phyloP scores from a whole-genome alignment of 2,329 filamentous ascomycete species.

The Claviceps sp. region DNA sequence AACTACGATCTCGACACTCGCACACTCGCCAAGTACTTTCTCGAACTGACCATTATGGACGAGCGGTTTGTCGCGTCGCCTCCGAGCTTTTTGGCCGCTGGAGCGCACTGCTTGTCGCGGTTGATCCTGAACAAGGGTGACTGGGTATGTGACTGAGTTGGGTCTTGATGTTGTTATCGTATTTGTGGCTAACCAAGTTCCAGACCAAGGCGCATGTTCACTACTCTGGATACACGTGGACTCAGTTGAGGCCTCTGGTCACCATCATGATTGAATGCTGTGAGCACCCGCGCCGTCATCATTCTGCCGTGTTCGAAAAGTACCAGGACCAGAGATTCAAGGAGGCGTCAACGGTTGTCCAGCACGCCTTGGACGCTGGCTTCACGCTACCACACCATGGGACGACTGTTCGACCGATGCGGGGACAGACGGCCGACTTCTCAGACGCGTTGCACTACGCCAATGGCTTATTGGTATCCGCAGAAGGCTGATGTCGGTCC shows the following conservation, averaged over 20 bases:
- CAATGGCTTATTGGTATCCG: slow-evolving; percentile 18
- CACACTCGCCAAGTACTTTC: slow-evolving; percentile 92
- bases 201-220: slow-evolving; percentile 73
- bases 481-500: slow-evolving; percentile 9
- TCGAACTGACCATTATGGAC: slow-evolving; percentile 95
- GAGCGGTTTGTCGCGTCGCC: slow-evolving; percentile 88
- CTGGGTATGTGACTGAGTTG: slow-evolving; percentile 53
- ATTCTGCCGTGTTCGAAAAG: slow-evolving; percentile 80
- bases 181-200: neutral
- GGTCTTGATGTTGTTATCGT: neutral
- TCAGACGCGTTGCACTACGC: slow-evolving; percentile 14
- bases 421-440: slow-evolving; percentile 6
- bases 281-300: slow-evolving; percentile 66
- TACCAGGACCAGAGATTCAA: slow-evolving; percentile 83
- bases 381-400: slow-evolving; percentile 34
- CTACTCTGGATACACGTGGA: slow-evolving; percentile 86
- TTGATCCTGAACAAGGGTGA: slow-evolving; percentile 80
- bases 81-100: slow-evolving; percentile 81
- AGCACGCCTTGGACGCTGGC: slow-evolving; percentile 54
- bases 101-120: slow-evolving; percentile 81
- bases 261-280: slow-evolving; percentile 78
- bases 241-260: slow-evolving; percentile 67
- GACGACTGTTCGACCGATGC: slow-evolving; percentile 23
- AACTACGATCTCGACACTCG: slow-evolving; percentile 94
- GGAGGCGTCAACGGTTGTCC: slow-evolving; percentile 67